Percentiles rank a stretch among this genome's conserved stretches.
These are phyloP conservation scores for Dactylellina haptotyla DNA, from an alignment of 2,329 filamentous ascomycete species.

Conservation along the genomic window DNA sequence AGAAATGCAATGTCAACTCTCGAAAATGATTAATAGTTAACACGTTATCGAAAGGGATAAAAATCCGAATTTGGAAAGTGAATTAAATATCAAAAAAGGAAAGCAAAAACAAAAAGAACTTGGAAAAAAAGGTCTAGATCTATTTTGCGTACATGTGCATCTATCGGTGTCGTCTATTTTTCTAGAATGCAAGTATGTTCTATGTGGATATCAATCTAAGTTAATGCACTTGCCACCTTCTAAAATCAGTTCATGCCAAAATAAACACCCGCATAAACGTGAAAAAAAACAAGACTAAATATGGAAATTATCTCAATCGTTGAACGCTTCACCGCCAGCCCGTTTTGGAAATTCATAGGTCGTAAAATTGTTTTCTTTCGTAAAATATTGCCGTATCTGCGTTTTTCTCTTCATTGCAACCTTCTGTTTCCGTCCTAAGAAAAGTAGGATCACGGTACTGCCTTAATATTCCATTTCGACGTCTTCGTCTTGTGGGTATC, in stretches of 20 bases:
- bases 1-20: too few relatives aligned
- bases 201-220: constrained; percentile 51
- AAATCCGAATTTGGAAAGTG: background rate
- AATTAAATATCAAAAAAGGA: background rate
- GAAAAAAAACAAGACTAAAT: constrained; percentile 1
- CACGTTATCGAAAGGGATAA: too few relatives aligned
- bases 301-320: constrained; percentile 14
- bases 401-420: background rate
- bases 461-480: constrained; percentile 31
- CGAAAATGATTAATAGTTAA: too few relatives aligned
- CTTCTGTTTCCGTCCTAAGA: constrained; percentile 4
- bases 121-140: constrained; percentile 16
- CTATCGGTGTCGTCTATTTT: constrained; percentile 30
- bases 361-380: constrained; percentile 7
- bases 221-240: constrained; percentile 22
- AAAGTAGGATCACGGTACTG: background rate
- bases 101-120: background rate
- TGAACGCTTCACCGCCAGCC: background rate
- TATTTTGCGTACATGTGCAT: constrained; percentile 26
- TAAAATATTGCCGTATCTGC: background rate
- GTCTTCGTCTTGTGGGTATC: constrained; percentile 17
- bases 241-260: background rate
- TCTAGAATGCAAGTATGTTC: constrained; percentile 38
- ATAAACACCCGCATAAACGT: constrained; percentile 42
- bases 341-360: constrained; percentile 14